These are phyloP conservation scores for Cercospora sojina DNA, from an alignment of 2,329 filamentous ascomycete species.

Conservation along the genomic window DNA sequence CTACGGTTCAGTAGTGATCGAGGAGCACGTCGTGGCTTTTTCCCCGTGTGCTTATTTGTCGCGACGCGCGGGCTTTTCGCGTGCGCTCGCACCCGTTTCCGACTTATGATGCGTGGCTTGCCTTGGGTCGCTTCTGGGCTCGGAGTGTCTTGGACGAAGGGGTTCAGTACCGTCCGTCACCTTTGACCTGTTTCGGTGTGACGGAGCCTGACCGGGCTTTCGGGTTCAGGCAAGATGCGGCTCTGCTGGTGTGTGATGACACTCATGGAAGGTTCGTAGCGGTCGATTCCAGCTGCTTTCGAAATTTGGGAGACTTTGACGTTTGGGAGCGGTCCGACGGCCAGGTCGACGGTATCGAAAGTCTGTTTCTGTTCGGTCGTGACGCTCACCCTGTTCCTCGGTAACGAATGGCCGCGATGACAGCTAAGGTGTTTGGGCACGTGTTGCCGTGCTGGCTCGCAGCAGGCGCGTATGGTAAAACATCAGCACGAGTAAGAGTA, in stretches of 20 bases:
- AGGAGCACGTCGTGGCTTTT: not conserved
- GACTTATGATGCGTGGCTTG: not conserved
- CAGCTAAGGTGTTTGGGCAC: not conserved
- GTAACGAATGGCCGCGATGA: not conserved
- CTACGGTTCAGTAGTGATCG: not conserved
- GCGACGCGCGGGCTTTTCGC: not conserved
- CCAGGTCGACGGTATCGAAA: not conserved
- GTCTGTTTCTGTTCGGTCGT: not conserved
- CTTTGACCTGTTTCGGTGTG: not conserved
- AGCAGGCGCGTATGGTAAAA: not conserved
- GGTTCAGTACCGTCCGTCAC: not conserved
- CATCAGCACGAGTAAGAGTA: not conserved
- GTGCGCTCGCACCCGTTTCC: not conserved
- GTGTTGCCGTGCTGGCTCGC: not conserved
- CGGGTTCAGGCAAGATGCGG: not conserved
- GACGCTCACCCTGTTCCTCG: not conserved
- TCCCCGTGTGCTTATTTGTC: not conserved
- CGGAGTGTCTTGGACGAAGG: not conserved
- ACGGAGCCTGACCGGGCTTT: not conserved
- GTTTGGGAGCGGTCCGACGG: not conserved
- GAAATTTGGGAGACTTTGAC: not conserved
- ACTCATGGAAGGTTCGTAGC: not conserved
- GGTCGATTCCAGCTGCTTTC: not conserved
- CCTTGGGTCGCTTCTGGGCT: not conserved
- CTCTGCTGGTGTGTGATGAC: not conserved